Evolutionary conservation across 306 rosid genomes (phyloP).

Genomic region (Trichosanthes cucumerina): DNA sequence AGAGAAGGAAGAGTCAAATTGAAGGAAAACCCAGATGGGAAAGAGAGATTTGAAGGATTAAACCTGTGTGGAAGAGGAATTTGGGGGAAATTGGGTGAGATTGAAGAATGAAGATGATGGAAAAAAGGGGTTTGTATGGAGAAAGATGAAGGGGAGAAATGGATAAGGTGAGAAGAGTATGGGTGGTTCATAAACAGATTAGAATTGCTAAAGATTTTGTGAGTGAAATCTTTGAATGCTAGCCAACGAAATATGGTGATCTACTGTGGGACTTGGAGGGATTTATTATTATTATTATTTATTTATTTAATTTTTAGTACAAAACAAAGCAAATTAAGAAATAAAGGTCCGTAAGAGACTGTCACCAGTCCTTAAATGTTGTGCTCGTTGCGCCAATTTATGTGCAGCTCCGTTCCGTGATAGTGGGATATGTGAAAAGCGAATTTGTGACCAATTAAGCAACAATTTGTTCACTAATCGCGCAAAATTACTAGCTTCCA

Average conservation of each 20-base stretch:
- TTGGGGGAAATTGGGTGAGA: neutral
- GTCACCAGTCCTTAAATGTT: too few species aligned
- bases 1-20: neutral
- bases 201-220: slow-evolving; percentile 13
- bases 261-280: neutral
- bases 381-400: too few species aligned
- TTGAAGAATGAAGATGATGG: slow-evolving; percentile 8
- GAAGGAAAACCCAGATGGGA: neutral
- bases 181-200: slow-evolving; percentile 39
- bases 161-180: slow-evolving; percentile 48
- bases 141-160: slow-evolving; percentile 14
- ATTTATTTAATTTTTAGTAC: too few species aligned
- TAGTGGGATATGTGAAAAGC: too few species aligned
- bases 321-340: too few species aligned
- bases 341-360: too few species aligned
- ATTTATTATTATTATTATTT: too few species aligned
- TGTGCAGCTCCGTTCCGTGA: too few species aligned
- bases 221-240: neutral
- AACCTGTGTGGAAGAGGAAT: neutral
- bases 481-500: too few species aligned
- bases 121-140: slow-evolving; percentile 16
- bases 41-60: neutral
- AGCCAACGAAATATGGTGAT: neutral
- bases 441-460: too few species aligned
- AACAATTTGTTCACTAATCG: too few species aligned